A percentile compares a stretch with the other conserved stretches of the same genome.
phyloP scores from a whole-genome alignment of 768 basidiomycete genomes.

The Goffeauzyma gilvescens region DNA sequence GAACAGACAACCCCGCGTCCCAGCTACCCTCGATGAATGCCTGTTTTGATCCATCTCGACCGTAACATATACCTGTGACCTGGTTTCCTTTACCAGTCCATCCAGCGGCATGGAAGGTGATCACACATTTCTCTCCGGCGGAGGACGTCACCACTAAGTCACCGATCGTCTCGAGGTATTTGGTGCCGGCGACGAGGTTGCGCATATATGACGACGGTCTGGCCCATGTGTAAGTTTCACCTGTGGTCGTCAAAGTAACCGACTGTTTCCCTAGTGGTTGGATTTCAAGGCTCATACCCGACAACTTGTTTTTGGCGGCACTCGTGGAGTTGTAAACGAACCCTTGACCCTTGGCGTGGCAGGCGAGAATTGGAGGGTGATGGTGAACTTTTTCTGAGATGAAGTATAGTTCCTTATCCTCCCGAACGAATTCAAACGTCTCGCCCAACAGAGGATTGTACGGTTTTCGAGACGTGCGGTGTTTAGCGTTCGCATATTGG shows the following conservation, averaged over 20 bases:
- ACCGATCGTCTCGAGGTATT: conserved; percentile 72
- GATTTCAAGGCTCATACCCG: conserved; percentile 71
- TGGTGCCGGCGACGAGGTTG: conserved; percentile 74
- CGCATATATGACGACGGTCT: conserved; percentile 76
- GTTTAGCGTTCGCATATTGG: conserved; percentile 58
- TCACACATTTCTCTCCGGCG: conserved; percentile 42
- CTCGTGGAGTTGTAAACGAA: conserved; percentile 63
- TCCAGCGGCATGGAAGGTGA: conserved; percentile 73
- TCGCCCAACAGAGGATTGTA: conserved; percentile 80
- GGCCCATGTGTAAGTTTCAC: conserved; percentile 36
- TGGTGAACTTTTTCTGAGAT: conserved; percentile 76
- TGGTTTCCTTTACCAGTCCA: conserved; percentile 50
- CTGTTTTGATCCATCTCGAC: conserved; percentile 39
- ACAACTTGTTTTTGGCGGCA: conserved; percentile 71
- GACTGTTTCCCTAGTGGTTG: conserved; percentile 57
- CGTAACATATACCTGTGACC: conserved; percentile 45
- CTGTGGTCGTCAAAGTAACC: conserved; percentile 35
- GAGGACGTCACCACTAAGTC: conserved; percentile 56
- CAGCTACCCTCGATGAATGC: conserved; percentile 69
- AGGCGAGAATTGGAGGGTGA: conserved; percentile 56
- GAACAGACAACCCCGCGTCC: conserved; percentile 58
- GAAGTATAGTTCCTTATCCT: conserved; percentile 39
- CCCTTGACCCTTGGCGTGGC: conserved; percentile 57
- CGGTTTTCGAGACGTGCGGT: conserved; percentile 65
- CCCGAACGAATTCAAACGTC: conserved; percentile 63